Base-by-base conservation (phyloP, 2,329 filamentous ascomycete species). In the Colletotrichum lini region DNA sequence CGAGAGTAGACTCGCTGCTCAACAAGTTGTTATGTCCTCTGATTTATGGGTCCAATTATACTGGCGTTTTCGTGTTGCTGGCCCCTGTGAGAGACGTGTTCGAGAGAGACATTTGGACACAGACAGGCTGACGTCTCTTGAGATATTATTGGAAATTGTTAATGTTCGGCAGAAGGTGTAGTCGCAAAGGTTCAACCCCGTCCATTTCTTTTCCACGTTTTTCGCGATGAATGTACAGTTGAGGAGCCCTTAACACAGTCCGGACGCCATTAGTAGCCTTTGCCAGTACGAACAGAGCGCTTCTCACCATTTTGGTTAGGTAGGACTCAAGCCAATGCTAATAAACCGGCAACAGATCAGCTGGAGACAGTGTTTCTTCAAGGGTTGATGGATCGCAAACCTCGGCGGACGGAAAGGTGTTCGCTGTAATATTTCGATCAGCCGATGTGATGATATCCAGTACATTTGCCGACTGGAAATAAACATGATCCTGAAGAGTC, bases 151-250 rank as follows among this genome's bases (percentile, higher is more conserved):
- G 26, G 26, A 1, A 30, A 30, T 6, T 30, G 1, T 6, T 72
- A 82, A 76, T 60, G 77, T 77, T 40, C 80, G 77, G 23, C 68
- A 72, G 66, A 80, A 78, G 47, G 82, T 78, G 62, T 77, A 81
- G 67, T 83, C 80, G 49, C 81, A 82, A 4, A 75, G 73, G 2
- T 69, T 45, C 9, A 67, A 60, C 26, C 72, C 81, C 2, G 76
- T 76, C 81, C 81, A 83, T 42, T 21, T 4, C 6, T 57, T 23
- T 42, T 57, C 53, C 18, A 42, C 1, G 6, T 57, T 18, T 12
- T 42, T 80, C 63, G 82, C 74, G 50, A 82, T 80, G 72, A 87
- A 87, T 15, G 75, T 75, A 49, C 84, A 78, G 69, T 87, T 87
- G 80, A 1, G 84, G 84, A 6, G 84, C 82, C 68, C 74, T 76